Evolutionary conservation across 202 grass and related monocot species (phyloP).

Genomic region (Cymbopogon flexuosus): DNA sequence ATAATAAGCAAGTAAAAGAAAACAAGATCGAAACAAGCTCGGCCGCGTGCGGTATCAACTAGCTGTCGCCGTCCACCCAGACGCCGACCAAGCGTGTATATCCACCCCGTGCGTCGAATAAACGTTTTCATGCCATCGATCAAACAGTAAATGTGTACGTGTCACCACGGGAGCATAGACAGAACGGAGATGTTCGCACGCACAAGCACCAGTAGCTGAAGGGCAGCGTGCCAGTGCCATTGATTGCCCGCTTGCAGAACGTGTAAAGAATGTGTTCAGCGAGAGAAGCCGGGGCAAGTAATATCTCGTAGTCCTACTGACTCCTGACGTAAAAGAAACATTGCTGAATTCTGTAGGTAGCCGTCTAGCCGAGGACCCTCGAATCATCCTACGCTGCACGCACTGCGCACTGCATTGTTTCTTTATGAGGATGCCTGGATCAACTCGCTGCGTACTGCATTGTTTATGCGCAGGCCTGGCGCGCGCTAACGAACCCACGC

Average conservation of each 20-base stretch:
- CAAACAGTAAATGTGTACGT: not conserved
- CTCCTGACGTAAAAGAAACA: not conserved
- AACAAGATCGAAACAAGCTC: too few relatives aligned
- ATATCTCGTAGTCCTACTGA: not conserved
- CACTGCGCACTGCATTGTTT: not conserved
- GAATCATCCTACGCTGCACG: not conserved
- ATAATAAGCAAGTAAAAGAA: not conserved
- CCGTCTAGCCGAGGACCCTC: not conserved
- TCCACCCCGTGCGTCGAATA: not conserved
- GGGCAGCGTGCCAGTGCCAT: not conserved
- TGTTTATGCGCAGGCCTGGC: not conserved
- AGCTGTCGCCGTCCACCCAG: not conserved
- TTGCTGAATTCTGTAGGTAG: not conserved
- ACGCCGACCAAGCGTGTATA: not conserved
- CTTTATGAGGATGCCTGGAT: not conserved
- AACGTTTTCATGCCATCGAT: not conserved
- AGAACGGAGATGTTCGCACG: not conserved
- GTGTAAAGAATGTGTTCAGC: not conserved
- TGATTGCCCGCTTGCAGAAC: not conserved
- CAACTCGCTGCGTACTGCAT: too few relatives aligned
- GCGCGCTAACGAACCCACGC: not conserved
- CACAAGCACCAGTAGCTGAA: not conserved
- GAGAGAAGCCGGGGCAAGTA: not conserved
- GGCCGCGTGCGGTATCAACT: too few relatives aligned
- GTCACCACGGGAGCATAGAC: not conserved